Conservation (phyloP, 1,284 basidiomycete genomes). For the Ganoderma meredithae region DNA sequence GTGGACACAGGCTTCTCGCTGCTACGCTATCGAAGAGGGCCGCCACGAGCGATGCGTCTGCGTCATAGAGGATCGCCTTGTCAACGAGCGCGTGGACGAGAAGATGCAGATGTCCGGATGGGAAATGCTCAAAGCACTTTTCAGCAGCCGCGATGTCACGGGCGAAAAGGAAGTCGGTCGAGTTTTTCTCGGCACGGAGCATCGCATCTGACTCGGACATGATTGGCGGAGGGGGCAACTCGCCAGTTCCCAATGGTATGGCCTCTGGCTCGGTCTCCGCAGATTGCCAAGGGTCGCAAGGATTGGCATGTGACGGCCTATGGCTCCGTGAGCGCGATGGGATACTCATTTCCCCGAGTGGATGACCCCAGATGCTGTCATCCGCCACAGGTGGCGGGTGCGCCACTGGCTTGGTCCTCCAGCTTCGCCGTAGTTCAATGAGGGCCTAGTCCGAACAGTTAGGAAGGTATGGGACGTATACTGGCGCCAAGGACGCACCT, state of each 20-base stretch:
- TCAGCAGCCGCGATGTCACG: slow-evolving; percentile 88
- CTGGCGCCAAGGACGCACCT: slow-evolving; percentile 58
- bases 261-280: slow-evolving; percentile 52
- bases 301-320: slow-evolving; percentile 64
- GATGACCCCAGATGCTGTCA: neutral
- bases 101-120: slow-evolving; percentile 63
- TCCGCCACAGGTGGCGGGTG: neutral
- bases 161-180: slow-evolving; percentile 78
- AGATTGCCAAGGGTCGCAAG: slow-evolving; percentile 53
- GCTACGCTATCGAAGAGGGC: slow-evolving; percentile 67
- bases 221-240: slow-evolving; percentile 40
- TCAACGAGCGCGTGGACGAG: slow-evolving; percentile 80
- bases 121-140: slow-evolving; percentile 79
- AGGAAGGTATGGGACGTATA: slow-evolving; percentile 8
- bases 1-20: slow-evolving; percentile 60
- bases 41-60: slow-evolving; percentile 81
- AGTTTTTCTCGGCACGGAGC: slow-evolving; percentile 83
- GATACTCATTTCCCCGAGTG: slow-evolving; percentile 32
- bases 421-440: neutral
- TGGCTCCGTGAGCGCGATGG: slow-evolving; percentile 78
- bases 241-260: slow-evolving; percentile 37
- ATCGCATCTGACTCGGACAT: slow-evolving; percentile 79
- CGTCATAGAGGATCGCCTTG: slow-evolving; percentile 82
- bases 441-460: neutral
- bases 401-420: neutral